Evolutionary conservation across 73 alveolate species (phyloP).

Genomic region (Tetrahymena elliotti): DNA sequence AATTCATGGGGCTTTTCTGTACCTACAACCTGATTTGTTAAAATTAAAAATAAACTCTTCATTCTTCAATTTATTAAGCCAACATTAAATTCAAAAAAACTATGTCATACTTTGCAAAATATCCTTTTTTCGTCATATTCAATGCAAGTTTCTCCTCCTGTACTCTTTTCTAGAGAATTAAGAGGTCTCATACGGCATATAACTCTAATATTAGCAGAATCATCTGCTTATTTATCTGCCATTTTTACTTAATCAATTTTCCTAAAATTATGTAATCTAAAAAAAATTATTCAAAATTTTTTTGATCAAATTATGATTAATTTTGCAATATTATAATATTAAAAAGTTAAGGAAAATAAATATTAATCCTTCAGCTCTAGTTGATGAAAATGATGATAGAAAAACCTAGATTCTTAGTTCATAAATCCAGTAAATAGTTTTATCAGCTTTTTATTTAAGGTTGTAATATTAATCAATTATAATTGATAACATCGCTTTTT

Average conservation of each 20-base stretch:
- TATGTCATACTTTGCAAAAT: not conserved
- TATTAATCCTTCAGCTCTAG: too few relatives aligned
- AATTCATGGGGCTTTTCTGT: conserved; percentile 15
- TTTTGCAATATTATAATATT: too few relatives aligned
- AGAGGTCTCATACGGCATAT: conserved; percentile 54
- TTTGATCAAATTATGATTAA: not conserved
- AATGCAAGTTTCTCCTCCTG: conserved; percentile 43
- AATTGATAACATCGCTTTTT: too few relatives aligned
- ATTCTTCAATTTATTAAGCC: not conserved
- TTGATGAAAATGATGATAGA: too few relatives aligned
- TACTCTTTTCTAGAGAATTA: conserved; percentile 32
- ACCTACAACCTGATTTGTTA: not conserved
- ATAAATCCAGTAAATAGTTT: too few relatives aligned
- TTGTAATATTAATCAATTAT: too few relatives aligned
- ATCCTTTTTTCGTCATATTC: conserved; percentile 18
- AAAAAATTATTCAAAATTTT: too few relatives aligned
- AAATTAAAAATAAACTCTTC: not conserved
- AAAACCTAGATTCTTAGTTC: too few relatives aligned
- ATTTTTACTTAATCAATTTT: not conserved
- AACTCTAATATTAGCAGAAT: conserved; percentile 34
- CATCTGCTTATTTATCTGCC: not conserved
- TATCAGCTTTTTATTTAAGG: too few relatives aligned
- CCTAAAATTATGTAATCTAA: too few relatives aligned
- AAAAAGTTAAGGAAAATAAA: too few relatives aligned
- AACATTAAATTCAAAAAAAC: not conserved